These are phyloP conservation scores for Rhodotorula kratochvilovae DNA, from an alignment of 768 basidiomycete species.

Conservation along the genomic window DNA sequence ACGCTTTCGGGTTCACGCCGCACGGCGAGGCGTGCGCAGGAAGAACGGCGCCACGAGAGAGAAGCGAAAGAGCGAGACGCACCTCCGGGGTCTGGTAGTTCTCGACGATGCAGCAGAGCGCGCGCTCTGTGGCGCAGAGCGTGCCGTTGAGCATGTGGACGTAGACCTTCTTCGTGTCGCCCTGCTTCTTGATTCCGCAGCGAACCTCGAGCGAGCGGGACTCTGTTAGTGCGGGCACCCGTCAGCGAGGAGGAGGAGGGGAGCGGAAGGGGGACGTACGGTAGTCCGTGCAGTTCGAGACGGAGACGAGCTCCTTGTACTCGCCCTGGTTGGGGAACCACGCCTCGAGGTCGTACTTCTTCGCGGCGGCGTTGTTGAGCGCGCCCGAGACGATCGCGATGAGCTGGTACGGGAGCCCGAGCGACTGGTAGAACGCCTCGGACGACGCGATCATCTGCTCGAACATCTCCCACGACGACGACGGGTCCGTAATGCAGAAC, in stretches of 20 bases:
- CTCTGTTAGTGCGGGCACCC: constrained; percentile 57
- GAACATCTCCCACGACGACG: constrained; percentile 90
- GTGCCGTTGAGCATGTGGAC: constrained; percentile 99
- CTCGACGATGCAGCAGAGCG: constrained; percentile 94
- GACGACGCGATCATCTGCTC: constrained; percentile 83
- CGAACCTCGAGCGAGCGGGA: constrained; percentile 86
- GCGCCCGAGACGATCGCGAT: constrained; percentile 95
- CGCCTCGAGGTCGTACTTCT: constrained; percentile 96
- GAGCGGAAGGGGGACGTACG: constrained; percentile 58
- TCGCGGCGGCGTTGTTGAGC: constrained; percentile 89
- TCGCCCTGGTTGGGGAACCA: constrained; percentile 98
- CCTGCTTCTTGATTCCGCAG: constrained; percentile 84
- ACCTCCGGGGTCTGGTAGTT: constrained; percentile 96
- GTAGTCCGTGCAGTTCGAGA: constrained; percentile 98
- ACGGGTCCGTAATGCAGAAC: constrained; percentile 90
- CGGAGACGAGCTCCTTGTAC: constrained; percentile 96
- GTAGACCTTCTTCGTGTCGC: constrained; percentile 84
- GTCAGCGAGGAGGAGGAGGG: neutral
- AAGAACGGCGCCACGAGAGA: neutral
- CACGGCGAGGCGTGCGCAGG: too few species aligned
- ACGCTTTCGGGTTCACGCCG: too few species aligned
- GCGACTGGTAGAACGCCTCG: constrained; percentile 93
- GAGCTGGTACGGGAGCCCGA: constrained; percentile 84
- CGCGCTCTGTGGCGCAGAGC: constrained; percentile 91
- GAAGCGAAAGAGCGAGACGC: constrained; percentile 44